Percentiles rank a stretch among this genome's conserved stretches.
Evolutionary conservation across 169 alveolate species (phyloP).

Genomic region (Pseudocohnilembus persalinus): DNA sequence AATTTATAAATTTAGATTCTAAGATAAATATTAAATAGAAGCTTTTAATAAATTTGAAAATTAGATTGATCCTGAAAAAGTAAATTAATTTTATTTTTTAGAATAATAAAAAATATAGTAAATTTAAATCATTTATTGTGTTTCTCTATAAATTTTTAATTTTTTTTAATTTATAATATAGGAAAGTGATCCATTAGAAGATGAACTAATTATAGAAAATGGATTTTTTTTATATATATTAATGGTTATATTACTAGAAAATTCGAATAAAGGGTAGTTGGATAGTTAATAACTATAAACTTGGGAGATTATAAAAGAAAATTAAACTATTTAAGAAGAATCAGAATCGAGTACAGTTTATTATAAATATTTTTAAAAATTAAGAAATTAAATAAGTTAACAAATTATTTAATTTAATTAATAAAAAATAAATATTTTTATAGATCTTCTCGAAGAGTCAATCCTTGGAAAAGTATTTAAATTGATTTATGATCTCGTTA

Average conservation of each 20-base stretch:
- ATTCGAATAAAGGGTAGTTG: not conserved
- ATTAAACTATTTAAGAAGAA: conserved; percentile 16
- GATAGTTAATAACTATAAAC: conserved; percentile 31
- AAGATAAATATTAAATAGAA: conserved; percentile 24
- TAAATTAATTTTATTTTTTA: not conserved
- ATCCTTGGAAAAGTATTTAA: no score
- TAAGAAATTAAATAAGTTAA: no score
- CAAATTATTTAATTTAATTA: no score
- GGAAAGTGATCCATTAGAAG: no score
- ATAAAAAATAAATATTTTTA: no score
- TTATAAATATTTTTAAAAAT: no score
- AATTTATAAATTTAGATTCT: conserved; percentile 6
- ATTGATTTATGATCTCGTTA: no score
- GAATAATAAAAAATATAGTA: no score
- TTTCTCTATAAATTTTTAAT: no score
- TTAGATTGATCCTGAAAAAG: not conserved
- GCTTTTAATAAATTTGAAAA: conserved; percentile 13
- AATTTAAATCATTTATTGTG: no score
- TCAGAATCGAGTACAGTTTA: not conserved
- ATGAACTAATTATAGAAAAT: conserved; percentile 40
- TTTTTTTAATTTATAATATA: no score
- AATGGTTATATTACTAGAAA: conserved; percentile 23
- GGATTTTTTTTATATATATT: conserved; percentile 35
- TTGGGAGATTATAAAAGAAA: conserved; percentile 23
- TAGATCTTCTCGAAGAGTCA: no score